Percentiles rank a stretch among this genome's conserved stretches.
Conservation (phyloP, 208 protist species). For the Borovskyia barvae region DNA sequence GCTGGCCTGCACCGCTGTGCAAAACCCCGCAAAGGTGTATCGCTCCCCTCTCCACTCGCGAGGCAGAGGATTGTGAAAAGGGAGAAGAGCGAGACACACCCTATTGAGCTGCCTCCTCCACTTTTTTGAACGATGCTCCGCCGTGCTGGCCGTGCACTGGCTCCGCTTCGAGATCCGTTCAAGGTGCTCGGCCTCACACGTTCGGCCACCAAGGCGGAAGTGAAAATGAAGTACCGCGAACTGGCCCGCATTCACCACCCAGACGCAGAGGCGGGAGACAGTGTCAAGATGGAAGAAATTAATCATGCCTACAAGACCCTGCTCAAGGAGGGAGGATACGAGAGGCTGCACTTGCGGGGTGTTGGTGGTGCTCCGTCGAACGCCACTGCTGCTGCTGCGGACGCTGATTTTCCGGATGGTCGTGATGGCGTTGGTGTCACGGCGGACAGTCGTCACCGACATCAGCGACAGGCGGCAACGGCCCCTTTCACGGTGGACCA, state of each 20-base stretch:
- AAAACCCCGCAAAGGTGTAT: too few species aligned
- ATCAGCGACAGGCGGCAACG: neutral
- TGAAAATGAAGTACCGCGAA: conserved; percentile 84
- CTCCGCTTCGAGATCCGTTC: conserved; percentile 61
- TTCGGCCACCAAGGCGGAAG: conserved; percentile 66
- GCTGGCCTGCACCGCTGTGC: too few species aligned
- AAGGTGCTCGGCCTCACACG: conserved; percentile 61
- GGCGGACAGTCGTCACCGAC: conserved; percentile 18
- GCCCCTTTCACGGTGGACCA: conserved; percentile 43
- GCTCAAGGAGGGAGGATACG: conserved; percentile 80
- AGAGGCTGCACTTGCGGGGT: conserved; percentile 50
- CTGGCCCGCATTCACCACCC: conserved; percentile 84
- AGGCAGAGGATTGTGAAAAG: too few species aligned
- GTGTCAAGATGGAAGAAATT: conserved; percentile 72
- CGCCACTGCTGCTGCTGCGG: too few species aligned
- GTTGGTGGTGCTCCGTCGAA: neutral
- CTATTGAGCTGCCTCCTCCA: neutral
- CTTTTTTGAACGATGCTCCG: conserved; percentile 1
- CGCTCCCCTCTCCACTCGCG: too few species aligned
- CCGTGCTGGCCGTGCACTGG: neutral
- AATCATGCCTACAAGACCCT: conserved; percentile 87
- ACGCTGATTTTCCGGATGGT: neutral
- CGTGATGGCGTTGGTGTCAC: conserved; percentile 13
- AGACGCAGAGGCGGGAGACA: conserved; percentile 63
- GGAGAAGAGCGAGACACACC: too few species aligned